Base-by-base conservation (phyloP, 75 land plant genomes). In the Picea glauca region DNA sequence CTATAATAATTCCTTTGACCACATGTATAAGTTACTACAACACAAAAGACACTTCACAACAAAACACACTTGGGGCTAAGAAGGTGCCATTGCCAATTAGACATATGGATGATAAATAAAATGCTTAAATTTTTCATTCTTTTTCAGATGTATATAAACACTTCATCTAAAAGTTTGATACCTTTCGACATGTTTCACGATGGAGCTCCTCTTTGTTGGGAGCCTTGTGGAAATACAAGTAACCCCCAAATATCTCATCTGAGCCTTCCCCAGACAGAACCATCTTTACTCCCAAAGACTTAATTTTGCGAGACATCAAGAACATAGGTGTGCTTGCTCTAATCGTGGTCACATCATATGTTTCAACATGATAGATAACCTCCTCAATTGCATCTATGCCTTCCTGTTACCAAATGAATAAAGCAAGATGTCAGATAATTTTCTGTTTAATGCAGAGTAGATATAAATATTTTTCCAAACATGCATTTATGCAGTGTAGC, bases 261-360 rank as follows among this genome's bases (percentile, higher is more conserved):
- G 99, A 88, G 13, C 98, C 99, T 84, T 98, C 99, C 2, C 99
- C 99, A 66, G 99, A 95, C 26, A 98, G 78, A 62, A 98, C 99
- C 99, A 98, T 98, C 84, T 95, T 98, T 35, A 98, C 99, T 73
- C 99, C 98, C 65, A 98, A 78, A 14, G 96, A 88, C 80, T 98
- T 98, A 58, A 98, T 98, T 76, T 98, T 98, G 13, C 98, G 88
- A 38, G 99, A 87, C 98, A 98, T 95, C 23, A 98, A 84, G 80
- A 98, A 98, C 99, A 98, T 98, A 23, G 99, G 99, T 9, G 99
- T 98, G 87, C 99, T 98, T 14, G 99, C 99, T 78, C 99, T 85
- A 65, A 98, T 88, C 12, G 98, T 98, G 5, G 99, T 98, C 76
- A 98, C 99, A 80, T 98, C 99, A 76, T 95, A 95, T 7, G 98